Evolutionary conservation across 306 rosid species (phyloP).

Genomic region (Coriaria nepalensis): DNA sequence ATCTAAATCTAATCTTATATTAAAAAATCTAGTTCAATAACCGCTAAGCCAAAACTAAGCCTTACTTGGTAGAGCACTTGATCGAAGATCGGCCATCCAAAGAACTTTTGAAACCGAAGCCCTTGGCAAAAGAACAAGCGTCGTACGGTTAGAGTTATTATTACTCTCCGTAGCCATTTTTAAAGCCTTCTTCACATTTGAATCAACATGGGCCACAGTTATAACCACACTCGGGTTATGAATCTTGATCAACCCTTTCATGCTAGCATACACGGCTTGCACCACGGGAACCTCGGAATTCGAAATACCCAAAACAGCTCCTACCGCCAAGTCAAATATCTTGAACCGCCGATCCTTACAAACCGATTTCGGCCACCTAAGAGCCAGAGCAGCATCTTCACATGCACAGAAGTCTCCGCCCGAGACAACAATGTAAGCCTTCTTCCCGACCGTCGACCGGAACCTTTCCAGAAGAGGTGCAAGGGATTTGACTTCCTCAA

Average conservation of each 20-base stretch:
- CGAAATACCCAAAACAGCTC: constrained; percentile 55
- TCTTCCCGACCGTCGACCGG: constrained; percentile 64
- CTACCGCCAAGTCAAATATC: constrained; percentile 62
- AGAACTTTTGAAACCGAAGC: constrained; percentile 61
- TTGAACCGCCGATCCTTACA: constrained; percentile 78
- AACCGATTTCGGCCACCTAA: constrained; percentile 66
- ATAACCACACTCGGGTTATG: constrained; percentile 82
- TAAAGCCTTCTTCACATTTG: constrained; percentile 65
- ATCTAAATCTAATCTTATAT: too few species aligned
- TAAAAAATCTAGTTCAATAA: too few species aligned
- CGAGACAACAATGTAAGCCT: constrained; percentile 72
- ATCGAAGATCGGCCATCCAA: constrained; percentile 91
- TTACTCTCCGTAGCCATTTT: constrained; percentile 66
- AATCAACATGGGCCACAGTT: constrained; percentile 53
- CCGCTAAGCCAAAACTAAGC: background rate
- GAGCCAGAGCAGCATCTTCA: constrained; percentile 59
- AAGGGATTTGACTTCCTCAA: constrained; percentile 61
- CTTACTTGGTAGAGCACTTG: constrained; percentile 83
- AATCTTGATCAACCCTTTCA: constrained; percentile 83
- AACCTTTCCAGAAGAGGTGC: constrained; percentile 80
- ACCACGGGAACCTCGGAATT: constrained; percentile 72
- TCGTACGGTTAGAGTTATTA: constrained; percentile 30
- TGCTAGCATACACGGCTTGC: constrained; percentile 68
- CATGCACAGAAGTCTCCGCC: constrained; percentile 65
- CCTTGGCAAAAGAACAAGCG: constrained; percentile 59